Evolutionary conservation across 257 asterid genomes (phyloP).

Genomic region (Cordia subcordata): DNA sequence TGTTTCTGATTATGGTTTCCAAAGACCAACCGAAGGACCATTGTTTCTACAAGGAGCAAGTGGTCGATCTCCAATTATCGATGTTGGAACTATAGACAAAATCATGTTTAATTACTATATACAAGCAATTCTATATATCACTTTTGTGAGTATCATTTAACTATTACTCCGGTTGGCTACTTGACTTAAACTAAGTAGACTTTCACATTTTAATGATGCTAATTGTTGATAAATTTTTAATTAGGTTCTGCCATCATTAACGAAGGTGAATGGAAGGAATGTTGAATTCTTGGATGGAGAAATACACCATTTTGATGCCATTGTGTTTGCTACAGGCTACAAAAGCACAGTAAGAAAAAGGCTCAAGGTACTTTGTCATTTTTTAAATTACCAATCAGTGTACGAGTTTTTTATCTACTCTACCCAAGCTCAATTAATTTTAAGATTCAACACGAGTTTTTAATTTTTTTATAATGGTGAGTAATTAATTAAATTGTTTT

Average conservation of each 20-base stretch:
- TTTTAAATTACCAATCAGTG: not conserved
- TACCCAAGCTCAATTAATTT: no score
- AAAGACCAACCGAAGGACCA: constrained; percentile 47
- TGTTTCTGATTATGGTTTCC: constrained; percentile 32
- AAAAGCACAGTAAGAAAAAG: no score
- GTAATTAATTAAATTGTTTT: not conserved
- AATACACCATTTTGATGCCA: constrained; percentile 23
- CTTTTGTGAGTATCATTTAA: not conserved
- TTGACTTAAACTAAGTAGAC: no score
- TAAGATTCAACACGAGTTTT: no score
- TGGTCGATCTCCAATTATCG: constrained; percentile 54
- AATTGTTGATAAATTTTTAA: not conserved
- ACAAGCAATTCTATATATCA: no score
- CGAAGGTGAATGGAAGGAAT: constrained; percentile 11
- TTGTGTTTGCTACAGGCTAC: constrained; percentile 50
- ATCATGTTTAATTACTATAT: constrained; percentile 25
- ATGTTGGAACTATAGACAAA: constrained; percentile 47
- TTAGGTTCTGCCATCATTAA: constrained; percentile 42
- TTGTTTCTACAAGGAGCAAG: constrained; percentile 24
- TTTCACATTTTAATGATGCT: no score
- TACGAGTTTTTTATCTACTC: no score
- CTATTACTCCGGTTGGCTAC: no score
- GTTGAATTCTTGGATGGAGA: constrained; percentile 32
- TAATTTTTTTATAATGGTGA: no score
- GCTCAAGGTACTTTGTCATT: constrained; percentile 13